Base-by-base conservation (phyloP, 177 flowering plant genomes). In the Telopea speciosissima region DNA sequence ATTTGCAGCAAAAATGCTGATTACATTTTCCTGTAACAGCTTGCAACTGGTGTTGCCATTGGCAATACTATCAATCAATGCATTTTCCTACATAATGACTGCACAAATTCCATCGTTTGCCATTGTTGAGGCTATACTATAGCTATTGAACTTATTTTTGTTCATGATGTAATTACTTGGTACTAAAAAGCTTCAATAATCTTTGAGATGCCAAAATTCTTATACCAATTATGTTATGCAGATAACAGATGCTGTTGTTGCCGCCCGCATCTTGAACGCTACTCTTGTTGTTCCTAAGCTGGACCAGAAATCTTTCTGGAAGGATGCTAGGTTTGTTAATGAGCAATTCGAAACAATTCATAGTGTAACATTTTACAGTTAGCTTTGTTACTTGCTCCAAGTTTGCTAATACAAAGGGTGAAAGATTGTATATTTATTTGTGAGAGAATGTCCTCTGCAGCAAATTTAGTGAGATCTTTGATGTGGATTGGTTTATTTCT, bases 181-280 rank as follows among this genome's bases (percentile, higher is more conserved):
- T 28, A 13, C 19, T 26, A 14, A 19, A 17, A 24, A 54, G 21
- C 62, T 31, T 52, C 67, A 63, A 33, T 42, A 33, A 59, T 28
- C 56, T 45, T 58, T 17, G 56, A 31, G 14, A 56, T 69, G 25
- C 31, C 14, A 10, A 54, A 31, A 45, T 69, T 62, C 58, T 63
- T 62, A 40, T 22, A 6, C 45, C 70, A 70, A 19, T 70, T 19
- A 36, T 36, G 63, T 71, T 72, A 36, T 77, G 25, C 86, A 89
- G 93, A 90, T 90, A 40, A 85, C 87, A 56, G 96, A 90, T 89
- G 91, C 96, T 73, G 93, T 90, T 78, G 91, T 87, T 82, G 96
- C 88, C 68, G 91, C 93, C 42, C 91, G 88, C 24, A 90, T 90
- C 63, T 72, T 90, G 73, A 90, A 90, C 84, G 93, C 96, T 66